Conservation (phyloP, 139 green algal species). For the Chlamydomonas eustigma region DNA sequence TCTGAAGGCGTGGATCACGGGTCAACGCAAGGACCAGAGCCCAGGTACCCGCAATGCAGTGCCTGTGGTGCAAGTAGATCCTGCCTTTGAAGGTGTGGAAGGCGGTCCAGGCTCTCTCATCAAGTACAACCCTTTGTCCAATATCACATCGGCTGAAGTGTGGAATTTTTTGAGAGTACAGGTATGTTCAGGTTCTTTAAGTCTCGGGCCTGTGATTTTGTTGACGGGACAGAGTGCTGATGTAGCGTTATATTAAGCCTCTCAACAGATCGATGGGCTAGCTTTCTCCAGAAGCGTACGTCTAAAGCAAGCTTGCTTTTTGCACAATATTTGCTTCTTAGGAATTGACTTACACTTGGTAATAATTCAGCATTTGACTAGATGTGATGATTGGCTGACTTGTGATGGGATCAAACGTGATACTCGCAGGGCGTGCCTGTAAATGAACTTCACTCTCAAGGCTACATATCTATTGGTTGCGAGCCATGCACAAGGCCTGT, state of each 20-base stretch:
- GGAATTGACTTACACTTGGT: too few relatives aligned
- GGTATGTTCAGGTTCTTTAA: conserved; percentile 54
- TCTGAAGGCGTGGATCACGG: conserved; percentile 95
- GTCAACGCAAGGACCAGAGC: conserved; percentile 97
- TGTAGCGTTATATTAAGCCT: too few relatives aligned
- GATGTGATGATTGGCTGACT: too few relatives aligned
- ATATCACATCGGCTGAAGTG: conserved; percentile 80
- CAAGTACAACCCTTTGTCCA: conserved; percentile 98
- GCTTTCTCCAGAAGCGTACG: too few relatives aligned
- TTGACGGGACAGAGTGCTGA: too few relatives aligned
- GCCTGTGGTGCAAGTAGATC: conserved; percentile 67
- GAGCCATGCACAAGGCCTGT: conserved; percentile 94
- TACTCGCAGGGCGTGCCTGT: conserved; percentile 66
- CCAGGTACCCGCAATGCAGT: conserved; percentile 87
- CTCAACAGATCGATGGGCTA: too few relatives aligned
- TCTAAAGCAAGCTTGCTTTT: too few relatives aligned
- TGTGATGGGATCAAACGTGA: background rate
- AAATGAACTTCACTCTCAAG: conserved; percentile 87
- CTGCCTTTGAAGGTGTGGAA: conserved; percentile 82
- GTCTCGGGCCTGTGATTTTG: too few relatives aligned
- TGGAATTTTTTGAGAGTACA: conserved; percentile 98
- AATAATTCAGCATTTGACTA: too few relatives aligned
- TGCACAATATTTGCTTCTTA: too few relatives aligned
- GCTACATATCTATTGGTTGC: conserved; percentile 96
- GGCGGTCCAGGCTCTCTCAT: conserved; percentile 82